Evolutionary conservation across 1,284 basidiomycete genomes (phyloP).

Genomic region (Heliocybe sulcata): DNA sequence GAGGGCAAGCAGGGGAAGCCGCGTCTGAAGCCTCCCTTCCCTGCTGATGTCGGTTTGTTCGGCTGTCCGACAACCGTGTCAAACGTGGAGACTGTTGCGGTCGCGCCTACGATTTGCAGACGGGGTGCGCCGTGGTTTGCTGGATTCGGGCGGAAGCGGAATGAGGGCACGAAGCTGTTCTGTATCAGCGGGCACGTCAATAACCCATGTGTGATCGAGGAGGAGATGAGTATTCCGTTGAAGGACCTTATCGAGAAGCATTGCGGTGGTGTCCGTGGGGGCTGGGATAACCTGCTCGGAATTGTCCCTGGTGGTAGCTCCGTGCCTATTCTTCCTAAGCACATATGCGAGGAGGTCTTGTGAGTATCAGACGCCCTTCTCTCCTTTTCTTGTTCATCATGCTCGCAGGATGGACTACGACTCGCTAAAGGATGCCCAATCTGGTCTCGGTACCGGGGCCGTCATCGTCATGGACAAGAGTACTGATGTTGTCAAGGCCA

Average conservation of each 20-base stretch:
- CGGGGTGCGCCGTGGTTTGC: slow-evolving; percentile 93
- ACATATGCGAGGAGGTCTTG: slow-evolving; percentile 80
- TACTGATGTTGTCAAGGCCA: slow-evolving; percentile 90
- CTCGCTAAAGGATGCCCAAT: slow-evolving; percentile 92
- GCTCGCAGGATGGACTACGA: slow-evolving; percentile 94
- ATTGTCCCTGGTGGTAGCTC: slow-evolving; percentile 95
- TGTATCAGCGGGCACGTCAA: slow-evolving; percentile 98
- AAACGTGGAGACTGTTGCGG: slow-evolving; percentile 97
- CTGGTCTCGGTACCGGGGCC: slow-evolving; percentile 94
- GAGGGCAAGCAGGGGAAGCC: slow-evolving; percentile 99
- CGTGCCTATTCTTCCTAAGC: slow-evolving; percentile 88
- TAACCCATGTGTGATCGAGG: slow-evolving; percentile 96
- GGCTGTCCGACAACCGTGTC: slow-evolving; percentile 97
- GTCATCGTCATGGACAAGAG: slow-evolving; percentile 99
- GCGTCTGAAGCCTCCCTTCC: slow-evolving; percentile 98
- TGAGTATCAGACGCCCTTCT: slow-evolving; percentile 31
- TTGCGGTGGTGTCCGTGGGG: slow-evolving; percentile 90
- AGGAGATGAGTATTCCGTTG: slow-evolving; percentile 97
- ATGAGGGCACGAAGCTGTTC: slow-evolving; percentile 94
- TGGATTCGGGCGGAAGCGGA: slow-evolving; percentile 86
- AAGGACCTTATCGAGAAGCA: slow-evolving; percentile 95
- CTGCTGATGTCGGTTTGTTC: slow-evolving; percentile 95
- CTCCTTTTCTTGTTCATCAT: slow-evolving; percentile 5
- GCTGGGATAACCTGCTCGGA: slow-evolving; percentile 94
- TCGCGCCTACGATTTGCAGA: slow-evolving; percentile 94